These are phyloP conservation scores for Candida rishiriensis DNA, from an alignment of 805 yeast species.

Conservation along the genomic window DNA sequence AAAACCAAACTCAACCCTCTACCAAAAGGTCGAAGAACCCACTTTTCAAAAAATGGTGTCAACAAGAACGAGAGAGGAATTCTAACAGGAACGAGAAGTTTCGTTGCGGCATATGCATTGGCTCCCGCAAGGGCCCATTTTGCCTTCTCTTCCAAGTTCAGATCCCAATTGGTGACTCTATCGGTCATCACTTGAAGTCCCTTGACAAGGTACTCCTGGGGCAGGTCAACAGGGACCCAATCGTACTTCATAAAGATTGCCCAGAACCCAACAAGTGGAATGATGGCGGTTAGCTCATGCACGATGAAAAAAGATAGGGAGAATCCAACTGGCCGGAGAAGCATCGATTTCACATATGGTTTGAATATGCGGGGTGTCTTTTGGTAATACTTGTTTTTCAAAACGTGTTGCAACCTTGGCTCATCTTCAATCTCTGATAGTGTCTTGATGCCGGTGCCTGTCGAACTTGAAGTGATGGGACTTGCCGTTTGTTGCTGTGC, in stretches of 20 bases:
- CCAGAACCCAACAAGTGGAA: conserved; percentile 51
- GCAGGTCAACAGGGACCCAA: conserved; percentile 41
- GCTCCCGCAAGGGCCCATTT: conserved; percentile 31
- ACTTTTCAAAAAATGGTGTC: conserved; percentile 34
- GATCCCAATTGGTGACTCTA: conserved; percentile 26
- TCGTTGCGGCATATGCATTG: conserved; percentile 32
- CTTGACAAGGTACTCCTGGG: conserved; percentile 44
- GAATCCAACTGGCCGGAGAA: conserved; percentile 31
- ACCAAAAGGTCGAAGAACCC: conserved; percentile 28
- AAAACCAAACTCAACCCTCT: conserved; percentile 16
- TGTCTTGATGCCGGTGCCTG: conserved; percentile 3
- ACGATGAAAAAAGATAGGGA: conserved; percentile 44
- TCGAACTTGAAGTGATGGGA: too few relatives aligned
- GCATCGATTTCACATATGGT: conserved; percentile 29
- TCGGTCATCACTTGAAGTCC: conserved; percentile 44
- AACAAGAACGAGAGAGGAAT: conserved; percentile 24
- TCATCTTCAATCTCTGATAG: conserved; percentile 19
- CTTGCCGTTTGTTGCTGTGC: background rate
- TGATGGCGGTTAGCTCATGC: conserved; percentile 50
- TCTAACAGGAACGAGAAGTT: conserved; percentile 27
- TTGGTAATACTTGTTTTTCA: conserved; percentile 29
- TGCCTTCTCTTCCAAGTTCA: conserved; percentile 25
- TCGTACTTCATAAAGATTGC: conserved; percentile 40
- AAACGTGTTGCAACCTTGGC: conserved; percentile 18
- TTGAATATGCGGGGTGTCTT: conserved; percentile 27